A percentile compares a stretch with the other conserved stretches of the same genome.
Conservation (phyloP, 768 basidiomycete genomes). For the Exidia glandulosa region DNA sequence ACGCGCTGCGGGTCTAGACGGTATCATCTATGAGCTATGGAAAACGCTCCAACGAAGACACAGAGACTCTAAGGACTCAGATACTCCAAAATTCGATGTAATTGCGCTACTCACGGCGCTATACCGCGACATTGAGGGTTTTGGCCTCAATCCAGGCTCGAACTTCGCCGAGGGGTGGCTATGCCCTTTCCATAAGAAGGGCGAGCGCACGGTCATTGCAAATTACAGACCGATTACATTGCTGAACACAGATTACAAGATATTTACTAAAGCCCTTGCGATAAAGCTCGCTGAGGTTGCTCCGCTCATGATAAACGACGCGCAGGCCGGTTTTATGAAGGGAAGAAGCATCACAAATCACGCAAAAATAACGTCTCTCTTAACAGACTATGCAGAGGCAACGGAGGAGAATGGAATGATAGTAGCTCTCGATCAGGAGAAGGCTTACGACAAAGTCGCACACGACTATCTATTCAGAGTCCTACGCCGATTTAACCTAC, state of each 20-base stretch:
- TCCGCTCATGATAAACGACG: neutral
- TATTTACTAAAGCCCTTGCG: slow-evolving; percentile 8
- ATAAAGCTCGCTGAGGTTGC: slow-evolving; percentile 1
- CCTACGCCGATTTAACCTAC: slow-evolving; percentile 4
- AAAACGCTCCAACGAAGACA: neutral
- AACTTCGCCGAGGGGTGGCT: slow-evolving; percentile 15
- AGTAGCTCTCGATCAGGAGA: too few species aligned
- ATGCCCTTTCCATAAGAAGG: slow-evolving; percentile 12
- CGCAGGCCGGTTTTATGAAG: slow-evolving; percentile 13
- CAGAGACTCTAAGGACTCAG: neutral
- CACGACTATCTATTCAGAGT: slow-evolving; percentile 11
- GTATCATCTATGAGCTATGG: neutral
- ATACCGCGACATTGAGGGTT: slow-evolving; percentile 31
- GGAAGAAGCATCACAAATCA: slow-evolving; percentile 9
- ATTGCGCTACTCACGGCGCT: slow-evolving; percentile 20
- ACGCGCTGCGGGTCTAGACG: neutral
- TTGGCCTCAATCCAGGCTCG: slow-evolving; percentile 9
- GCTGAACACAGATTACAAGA: slow-evolving; percentile 14
- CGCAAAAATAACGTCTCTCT: slow-evolving; percentile 2
- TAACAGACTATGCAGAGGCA: slow-evolving; percentile 8
- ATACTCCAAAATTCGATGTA: neutral
- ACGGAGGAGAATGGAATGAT: slow-evolving; percentile 8
- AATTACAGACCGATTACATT: slow-evolving; percentile 15
- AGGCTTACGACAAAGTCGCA: slow-evolving; percentile 11
- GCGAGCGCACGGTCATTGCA: slow-evolving; percentile 1